These are phyloP conservation scores for Picea glauca DNA, from an alignment of 75 land plant species.

Conservation along the genomic window DNA sequence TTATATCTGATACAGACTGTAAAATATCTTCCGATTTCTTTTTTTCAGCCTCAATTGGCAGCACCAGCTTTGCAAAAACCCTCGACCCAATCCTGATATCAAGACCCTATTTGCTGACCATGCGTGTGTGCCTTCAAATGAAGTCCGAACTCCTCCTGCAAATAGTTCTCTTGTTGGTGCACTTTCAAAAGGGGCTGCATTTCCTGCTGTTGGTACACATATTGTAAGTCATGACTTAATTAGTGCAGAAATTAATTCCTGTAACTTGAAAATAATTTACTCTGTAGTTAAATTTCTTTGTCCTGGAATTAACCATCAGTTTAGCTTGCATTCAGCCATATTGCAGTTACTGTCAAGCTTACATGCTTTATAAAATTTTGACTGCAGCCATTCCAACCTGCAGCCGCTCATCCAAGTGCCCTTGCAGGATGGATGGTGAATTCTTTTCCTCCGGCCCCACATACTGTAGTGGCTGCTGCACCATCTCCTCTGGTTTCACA, in stretches of 20 bases:
- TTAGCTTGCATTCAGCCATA: not conserved
- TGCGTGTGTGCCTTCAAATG: slow-evolving; percentile 20
- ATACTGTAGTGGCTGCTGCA: slow-evolving; percentile 63
- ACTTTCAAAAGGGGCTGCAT: slow-evolving; percentile 11
- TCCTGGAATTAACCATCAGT: not conserved
- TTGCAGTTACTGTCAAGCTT: not conserved
- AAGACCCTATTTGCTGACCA: slow-evolving; percentile 25
- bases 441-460: slow-evolving; percentile 66
- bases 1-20: not conserved
- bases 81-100: slow-evolving; percentile 25
- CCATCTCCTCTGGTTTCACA: too few species aligned
- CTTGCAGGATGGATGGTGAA: slow-evolving; percentile 91
- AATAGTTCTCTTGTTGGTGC: slow-evolving; percentile 14
- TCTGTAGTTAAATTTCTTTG: not conserved
- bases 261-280: not conserved
- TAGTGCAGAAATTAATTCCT: not conserved
- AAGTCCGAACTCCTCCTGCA: slow-evolving; percentile 17
- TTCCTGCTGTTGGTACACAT: slow-evolving; percentile 22
- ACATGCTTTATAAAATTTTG: not conserved
- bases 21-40: not conserved
- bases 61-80: slow-evolving; percentile 30
- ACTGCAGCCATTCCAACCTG: slow-evolving; percentile 67
- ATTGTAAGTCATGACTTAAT: slow-evolving; percentile 10
- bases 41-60: slow-evolving; percentile 24
- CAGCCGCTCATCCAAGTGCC: slow-evolving; percentile 60